Base-by-base conservation (phyloP, 2,329 filamentous ascomycete genomes). In the Microdochium trichocladiopsis region DNA sequence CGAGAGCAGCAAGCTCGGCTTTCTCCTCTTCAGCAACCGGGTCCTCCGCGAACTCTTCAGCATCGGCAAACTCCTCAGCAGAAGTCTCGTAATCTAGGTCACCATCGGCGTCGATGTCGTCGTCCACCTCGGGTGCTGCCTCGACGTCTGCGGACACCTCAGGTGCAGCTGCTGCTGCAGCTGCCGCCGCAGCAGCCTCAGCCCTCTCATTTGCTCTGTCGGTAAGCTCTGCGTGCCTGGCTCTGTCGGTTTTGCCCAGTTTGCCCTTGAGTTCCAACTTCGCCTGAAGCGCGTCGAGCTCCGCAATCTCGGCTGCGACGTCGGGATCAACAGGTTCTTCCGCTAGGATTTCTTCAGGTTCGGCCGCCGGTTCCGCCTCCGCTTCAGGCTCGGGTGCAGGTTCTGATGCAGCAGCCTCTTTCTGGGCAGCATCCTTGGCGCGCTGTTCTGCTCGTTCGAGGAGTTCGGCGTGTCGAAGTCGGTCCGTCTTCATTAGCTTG, bases 251-350 rank as follows among this genome's bases (percentile, higher is more conserved):
- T 55, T 72, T 77, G 2, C 59, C 62, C 12, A 76, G 58, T 54
- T 69, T 78, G 52, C 67, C 65, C 47, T 76, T 81, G 57, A 74
- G 76, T 1, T 69, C 68, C 58, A 77, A 79, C 60, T 79, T 81
- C 22, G 69, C 67, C 45, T 72, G 73, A 4, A 77, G 63, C 3
- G 63, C 60, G 14, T 64, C 69, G 12, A 75, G 63, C 53, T 76
- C 69, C 11, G 64, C 62, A 53, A 73, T 68, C 49, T 72, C 61
- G 16, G 47, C 47, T 14, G 12, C 47, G 3, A 23, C 47, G 4
- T 5, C 47, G 24, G 47, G 47, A 21, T 48, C 47, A n/a, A 48
- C 23, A 25, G 23, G 6, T 47, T 58, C 56, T 49, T 61, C 59
- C 8, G 51, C 56, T 5, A 18, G 25, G 28, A 25, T 10, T 18